Base-by-base conservation (phyloP, 2,329 filamentous ascomycete genomes). In the Cladosporium cucumerinum region DNA sequence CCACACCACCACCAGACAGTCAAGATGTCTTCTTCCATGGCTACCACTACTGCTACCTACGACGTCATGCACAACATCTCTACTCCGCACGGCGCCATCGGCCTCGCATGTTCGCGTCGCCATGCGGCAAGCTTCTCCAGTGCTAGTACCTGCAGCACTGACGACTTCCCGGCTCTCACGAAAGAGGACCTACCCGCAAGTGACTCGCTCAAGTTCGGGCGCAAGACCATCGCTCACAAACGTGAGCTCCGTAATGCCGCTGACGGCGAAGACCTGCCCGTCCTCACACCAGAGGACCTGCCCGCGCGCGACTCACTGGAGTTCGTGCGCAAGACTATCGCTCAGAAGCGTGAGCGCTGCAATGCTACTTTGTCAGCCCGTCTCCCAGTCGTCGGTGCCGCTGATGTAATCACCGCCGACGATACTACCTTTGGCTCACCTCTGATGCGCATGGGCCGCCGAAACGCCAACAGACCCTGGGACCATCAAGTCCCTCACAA, bases 171-270 rank as follows among this genome's bases (percentile, higher is more conserved):
- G 34, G n/a, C 16, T n/a, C 16, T 43, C n/a, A 36, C 32, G 25
- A 25, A n/a, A 23, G 55, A 58, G 23, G 55, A 12, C 55, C 16
- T 39, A 11, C 34, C 14, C 12, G 23, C 36, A 12, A 25, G 55
- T 36, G 55, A 58, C 55, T 58, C 55, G 23, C 55, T 58, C 16
- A 36, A 58, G 16, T n/a, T 58, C 55, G 34, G 18, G 14, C 55
- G 32, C 25, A 23, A 23, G n/a, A 21, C 32, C 12, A 39, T 57
- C 28, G 54, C 30, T 11, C 30, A 23, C 28, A 39, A 57, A 23
- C 54, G 21, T 32, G 21, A n/a, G 32, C 54, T 28, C 39, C 39
- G 39, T n/a, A 21, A 46, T 21, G n/a, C 39, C 25, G 25, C 11
- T 51, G 48, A 51, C 23, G 48, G 25, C 23, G 46, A 49, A 21